Evolutionary conservation across 345 rosid genomes (phyloP).

Genomic region (Rhizophora apiculata): DNA sequence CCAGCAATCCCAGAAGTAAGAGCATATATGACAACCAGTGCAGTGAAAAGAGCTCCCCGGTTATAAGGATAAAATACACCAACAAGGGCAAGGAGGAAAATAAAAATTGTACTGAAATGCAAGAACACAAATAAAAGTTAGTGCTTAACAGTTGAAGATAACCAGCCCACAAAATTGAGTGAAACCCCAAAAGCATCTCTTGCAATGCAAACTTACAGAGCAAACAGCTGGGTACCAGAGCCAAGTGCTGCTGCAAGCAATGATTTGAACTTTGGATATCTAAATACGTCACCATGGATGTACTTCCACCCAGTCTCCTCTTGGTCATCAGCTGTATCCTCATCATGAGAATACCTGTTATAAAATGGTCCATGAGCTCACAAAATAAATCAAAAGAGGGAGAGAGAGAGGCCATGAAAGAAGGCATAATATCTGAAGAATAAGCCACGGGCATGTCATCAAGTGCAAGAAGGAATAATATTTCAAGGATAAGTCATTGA

Average conservation of each 20-base stretch:
- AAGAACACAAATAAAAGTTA: neutral
- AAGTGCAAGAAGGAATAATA: no score
- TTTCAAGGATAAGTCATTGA: neutral
- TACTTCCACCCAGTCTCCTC: constrained; percentile 39
- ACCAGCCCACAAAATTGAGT: neutral
- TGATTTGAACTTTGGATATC: constrained; percentile 30
- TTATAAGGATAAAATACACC: constrained; percentile 36
- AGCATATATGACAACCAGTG: constrained; percentile 32
- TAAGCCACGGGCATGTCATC: no score
- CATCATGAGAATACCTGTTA: constrained; percentile 28
- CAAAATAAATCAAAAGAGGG: neutral
- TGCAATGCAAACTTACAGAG: constrained; percentile 21
- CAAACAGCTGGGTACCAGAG: constrained; percentile 31
- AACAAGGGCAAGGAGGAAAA: constrained; percentile 28
- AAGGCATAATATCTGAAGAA: no score
- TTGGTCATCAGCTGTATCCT: constrained; percentile 30
- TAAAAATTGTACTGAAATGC: constrained; percentile 21
- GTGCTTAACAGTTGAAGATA: neutral
- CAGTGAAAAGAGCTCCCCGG: constrained; percentile 34
- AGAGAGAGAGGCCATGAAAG: no score
- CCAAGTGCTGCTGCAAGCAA: constrained; percentile 30
- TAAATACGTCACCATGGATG: constrained; percentile 33
- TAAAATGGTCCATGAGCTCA: neutral
- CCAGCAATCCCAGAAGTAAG: constrained; percentile 33
- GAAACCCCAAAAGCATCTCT: neutral